Percentiles rank a stretch among this genome's conserved stretches.
Evolutionary conservation across 805 yeast species (phyloP).

Genomic region (Debaryomyces tyrocola): DNA sequence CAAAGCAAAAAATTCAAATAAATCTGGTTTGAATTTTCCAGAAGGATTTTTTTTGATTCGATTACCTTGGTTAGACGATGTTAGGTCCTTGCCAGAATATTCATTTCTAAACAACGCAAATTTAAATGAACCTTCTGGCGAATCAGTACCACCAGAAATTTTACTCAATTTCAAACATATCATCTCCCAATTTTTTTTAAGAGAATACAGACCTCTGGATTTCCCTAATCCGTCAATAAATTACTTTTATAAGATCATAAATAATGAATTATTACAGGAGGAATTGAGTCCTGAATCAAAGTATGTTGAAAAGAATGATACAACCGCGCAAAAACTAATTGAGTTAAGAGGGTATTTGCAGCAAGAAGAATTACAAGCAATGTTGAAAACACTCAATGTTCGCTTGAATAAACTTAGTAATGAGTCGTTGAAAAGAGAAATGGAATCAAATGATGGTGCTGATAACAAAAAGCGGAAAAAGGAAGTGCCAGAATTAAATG

Average conservation of each 20-base stretch:
- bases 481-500: constrained; percentile 14
- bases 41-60: constrained; percentile 72
- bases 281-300: constrained; percentile 15
- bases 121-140: constrained; percentile 12
- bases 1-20: constrained; percentile 18
- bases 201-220: constrained; percentile 54
- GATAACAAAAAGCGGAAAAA: not conserved
- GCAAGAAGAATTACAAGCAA: not conserved
- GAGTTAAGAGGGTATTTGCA: constrained; percentile 9
- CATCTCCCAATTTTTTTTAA: constrained; percentile 41
- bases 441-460: not conserved
- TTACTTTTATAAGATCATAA: constrained; percentile 63
- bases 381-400: not conserved
- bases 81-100: constrained; percentile 60
- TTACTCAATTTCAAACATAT: constrained; percentile 21
- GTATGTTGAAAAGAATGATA: constrained; percentile 19
- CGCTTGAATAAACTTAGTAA: not conserved
- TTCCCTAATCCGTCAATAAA: constrained; percentile 67
- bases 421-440: not conserved
- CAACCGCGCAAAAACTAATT: constrained; percentile 13
- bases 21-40: constrained; percentile 39
- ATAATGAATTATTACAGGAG: constrained; percentile 62
- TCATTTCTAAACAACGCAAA: not conserved
- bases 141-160: constrained; percentile 5
- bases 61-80: constrained; percentile 74